Percentiles rank a stretch among this genome's conserved stretches.
Evolutionary conservation across 1,284 basidiomycete genomes (phyloP).

Genomic region (Gomphus sp.): DNA sequence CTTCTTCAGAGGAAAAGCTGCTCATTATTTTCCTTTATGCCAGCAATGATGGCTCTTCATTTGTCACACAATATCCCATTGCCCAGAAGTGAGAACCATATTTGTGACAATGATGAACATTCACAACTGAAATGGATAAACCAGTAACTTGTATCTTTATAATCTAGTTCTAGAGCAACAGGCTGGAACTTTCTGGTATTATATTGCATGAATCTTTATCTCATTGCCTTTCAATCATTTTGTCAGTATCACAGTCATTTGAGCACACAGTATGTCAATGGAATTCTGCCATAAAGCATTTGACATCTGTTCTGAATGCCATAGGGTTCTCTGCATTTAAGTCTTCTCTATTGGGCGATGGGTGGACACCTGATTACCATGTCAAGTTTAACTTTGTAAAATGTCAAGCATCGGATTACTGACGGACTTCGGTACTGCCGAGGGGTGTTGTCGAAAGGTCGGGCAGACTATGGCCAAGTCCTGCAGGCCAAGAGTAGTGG

Average conservation of each 20-base stretch:
- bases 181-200: conserved; percentile 25
- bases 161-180: conserved; percentile 18
- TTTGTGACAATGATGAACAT: not conserved
- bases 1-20: not conserved
- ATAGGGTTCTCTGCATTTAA: no score
- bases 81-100: conserved; percentile 19
- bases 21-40: not conserved
- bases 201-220: not conserved
- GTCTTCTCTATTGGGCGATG: no score
- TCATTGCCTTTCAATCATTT: not conserved
- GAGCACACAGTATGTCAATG: not conserved
- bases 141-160: conserved; percentile 1
- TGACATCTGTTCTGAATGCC: no score
- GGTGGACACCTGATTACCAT: no score
- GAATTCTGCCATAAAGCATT: no score
- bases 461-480: no score
- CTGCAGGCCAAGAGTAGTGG: no score
- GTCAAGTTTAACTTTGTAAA: no score
- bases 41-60: conserved; percentile 20
- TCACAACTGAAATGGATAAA: not conserved
- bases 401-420: no score
- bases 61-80: conserved; percentile 37
- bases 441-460: no score
- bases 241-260: not conserved
- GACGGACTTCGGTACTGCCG: no score